These are phyloP conservation scores for Cavenderia fasciculata DNA, from an alignment of 78 protist genomes.

Conservation along the genomic window DNA sequence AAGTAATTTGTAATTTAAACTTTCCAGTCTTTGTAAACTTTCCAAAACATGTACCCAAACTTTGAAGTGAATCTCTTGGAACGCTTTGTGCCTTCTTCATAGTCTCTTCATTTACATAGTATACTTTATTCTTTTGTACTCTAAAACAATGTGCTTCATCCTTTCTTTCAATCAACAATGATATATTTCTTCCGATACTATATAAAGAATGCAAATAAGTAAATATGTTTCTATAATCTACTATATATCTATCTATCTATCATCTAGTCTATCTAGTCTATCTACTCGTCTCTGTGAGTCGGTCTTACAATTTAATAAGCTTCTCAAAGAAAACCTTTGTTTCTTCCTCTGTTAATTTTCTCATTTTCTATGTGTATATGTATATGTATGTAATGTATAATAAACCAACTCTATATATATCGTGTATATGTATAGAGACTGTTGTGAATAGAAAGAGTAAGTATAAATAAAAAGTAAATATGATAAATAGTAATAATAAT, in stretches of 20 bases:
- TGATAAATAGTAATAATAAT: too few species aligned
- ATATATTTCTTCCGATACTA: constrained; percentile 97
- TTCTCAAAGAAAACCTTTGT: constrained; percentile 97
- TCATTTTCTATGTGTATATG: constrained; percentile 87
- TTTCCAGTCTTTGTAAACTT: constrained; percentile 96
- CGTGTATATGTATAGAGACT: too few species aligned
- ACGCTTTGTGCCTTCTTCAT: constrained; percentile 72
- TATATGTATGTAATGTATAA: neutral
- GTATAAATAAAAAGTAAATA: too few species aligned
- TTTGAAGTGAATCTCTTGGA: constrained; percentile 85
- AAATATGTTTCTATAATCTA: neutral
- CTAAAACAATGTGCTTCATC: constrained; percentile 98
- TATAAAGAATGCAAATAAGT: neutral
- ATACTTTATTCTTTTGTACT: constrained; percentile 97
- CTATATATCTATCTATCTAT: neutral
- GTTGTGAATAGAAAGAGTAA: too few species aligned
- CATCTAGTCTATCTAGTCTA: neutral
- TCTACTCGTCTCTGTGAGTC: neutral
- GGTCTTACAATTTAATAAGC: constrained; percentile 91
- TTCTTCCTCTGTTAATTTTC: constrained; percentile 99
- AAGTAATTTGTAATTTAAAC: constrained; percentile 97
- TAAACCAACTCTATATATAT: neutral
- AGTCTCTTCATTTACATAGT: constrained; percentile 85
- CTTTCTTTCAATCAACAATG: constrained; percentile 93
- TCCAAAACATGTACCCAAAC: constrained; percentile 98